Percentiles rank a stretch among this genome's conserved stretches.
Evolutionary conservation across 345 rosid genomes (phyloP).

Genomic region (Abelmoschus esculentus): DNA sequence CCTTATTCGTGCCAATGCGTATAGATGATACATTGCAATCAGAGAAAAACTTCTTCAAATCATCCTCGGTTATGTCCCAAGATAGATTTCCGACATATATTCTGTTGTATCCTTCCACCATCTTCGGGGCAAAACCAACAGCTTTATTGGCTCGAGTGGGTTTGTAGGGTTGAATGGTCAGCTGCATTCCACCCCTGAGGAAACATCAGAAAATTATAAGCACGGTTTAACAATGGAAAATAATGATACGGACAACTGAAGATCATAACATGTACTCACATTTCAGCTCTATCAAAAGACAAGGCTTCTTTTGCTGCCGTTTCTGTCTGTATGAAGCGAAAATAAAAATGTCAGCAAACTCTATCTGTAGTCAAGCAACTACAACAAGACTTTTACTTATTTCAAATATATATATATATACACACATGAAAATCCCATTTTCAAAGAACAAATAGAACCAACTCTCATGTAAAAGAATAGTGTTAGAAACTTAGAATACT

Average conservation of each 20-base stretch:
- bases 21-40: slow-evolving; percentile 60
- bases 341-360: slow-evolving; percentile 1
- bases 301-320: slow-evolving; percentile 7
- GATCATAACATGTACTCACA: background rate
- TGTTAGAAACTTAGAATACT: background rate
- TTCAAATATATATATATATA: background rate
- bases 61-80: slow-evolving; percentile 78
- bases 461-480: background rate
- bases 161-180: slow-evolving; percentile 74
- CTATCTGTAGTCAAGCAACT: background rate
- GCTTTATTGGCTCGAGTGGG: slow-evolving; percentile 30
- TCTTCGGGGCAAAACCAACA: slow-evolving; percentile 49
- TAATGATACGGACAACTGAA: background rate
- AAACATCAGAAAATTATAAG: slow-evolving; percentile 14
- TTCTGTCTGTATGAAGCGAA: slow-evolving; percentile 1
- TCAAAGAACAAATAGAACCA: no score
- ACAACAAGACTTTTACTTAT: background rate
- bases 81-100: slow-evolving; percentile 76
- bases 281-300: slow-evolving; percentile 14
- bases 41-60: slow-evolving; percentile 57
- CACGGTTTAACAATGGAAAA: slow-evolving; percentile 2
- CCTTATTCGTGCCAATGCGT: slow-evolving; percentile 71
- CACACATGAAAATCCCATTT: background rate
- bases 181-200: slow-evolving; percentile 69
- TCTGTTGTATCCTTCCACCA: slow-evolving; percentile 81